phyloP scores from a whole-genome alignment of 495 filamentous ascomycete genomes.

The Cudoniella acicularis region DNA sequence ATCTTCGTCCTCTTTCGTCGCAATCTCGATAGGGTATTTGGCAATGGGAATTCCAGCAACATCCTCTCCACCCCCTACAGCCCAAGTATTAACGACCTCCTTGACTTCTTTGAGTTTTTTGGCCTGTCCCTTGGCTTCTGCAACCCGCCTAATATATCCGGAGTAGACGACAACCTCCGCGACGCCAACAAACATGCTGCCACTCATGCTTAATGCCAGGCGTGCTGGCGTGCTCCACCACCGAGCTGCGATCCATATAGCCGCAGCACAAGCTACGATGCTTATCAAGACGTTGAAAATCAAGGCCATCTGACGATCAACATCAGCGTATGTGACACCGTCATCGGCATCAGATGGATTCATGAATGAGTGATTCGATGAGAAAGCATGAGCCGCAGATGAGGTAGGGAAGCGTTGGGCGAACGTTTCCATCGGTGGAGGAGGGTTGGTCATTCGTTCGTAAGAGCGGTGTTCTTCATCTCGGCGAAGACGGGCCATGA shows the following conservation, averaged over 20 bases:
- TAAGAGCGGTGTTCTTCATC: constrained; percentile 79
- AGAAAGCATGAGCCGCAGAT: constrained; percentile 42
- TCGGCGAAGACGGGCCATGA: constrained; percentile 80
- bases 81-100: constrained; percentile 25
- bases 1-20: not conserved
- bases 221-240: constrained; percentile 68
- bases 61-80: constrained; percentile 18
- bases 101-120: constrained; percentile 7
- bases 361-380: constrained; percentile 30
- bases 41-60: not conserved
- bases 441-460: constrained; percentile 66
- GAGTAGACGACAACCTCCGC: constrained; percentile 87
- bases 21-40: not conserved
- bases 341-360: constrained; percentile 47
- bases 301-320: constrained; percentile 71
- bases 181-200: constrained; percentile 68
- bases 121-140: not conserved
- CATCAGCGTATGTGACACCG: constrained; percentile 57
- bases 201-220: constrained; percentile 65
- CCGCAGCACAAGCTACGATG: constrained; percentile 63
- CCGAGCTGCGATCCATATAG: constrained; percentile 68
- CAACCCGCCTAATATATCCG: constrained; percentile 72
- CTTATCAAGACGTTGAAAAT: constrained; percentile 73
- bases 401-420: constrained; percentile 50
- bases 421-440: constrained; percentile 51